Evolutionary conservation across 495 filamentous ascomycete species (phyloP).

Genomic region (Aspergillus bertholletiae): DNA sequence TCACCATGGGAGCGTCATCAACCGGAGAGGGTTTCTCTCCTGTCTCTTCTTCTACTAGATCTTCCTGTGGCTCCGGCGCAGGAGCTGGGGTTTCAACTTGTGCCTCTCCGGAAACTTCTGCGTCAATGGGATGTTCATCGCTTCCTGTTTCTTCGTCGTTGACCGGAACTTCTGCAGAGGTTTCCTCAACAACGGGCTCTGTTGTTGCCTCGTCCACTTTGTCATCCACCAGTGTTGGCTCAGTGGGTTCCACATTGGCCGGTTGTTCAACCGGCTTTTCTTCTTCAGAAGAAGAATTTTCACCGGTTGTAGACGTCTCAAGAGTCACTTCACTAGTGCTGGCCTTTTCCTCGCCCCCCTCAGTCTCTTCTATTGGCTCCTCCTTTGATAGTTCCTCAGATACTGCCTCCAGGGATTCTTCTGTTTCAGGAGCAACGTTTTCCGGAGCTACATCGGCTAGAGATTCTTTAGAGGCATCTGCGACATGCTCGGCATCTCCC

Average conservation of each 20-base stretch:
- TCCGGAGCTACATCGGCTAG: background rate
- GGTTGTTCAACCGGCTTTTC: conserved; percentile 2
- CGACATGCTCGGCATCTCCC: background rate
- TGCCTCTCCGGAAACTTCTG: conserved; percentile 5
- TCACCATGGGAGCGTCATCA: conserved; percentile 6
- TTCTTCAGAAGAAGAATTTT: conserved; percentile 6
- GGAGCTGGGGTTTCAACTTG: conserved; percentile 1
- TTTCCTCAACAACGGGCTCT: conserved; percentile 5
- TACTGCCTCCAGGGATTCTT: background rate
- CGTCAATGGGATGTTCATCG: conserved; percentile 5
- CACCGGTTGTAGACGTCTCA: conserved; percentile 6
- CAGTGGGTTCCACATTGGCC: conserved; percentile 4
- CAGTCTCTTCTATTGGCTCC: conserved; percentile 7
- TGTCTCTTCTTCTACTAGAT: conserved; percentile 6
- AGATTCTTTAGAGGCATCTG: background rate
- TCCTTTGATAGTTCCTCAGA: conserved; percentile 11
- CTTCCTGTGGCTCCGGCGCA: conserved; percentile 10
- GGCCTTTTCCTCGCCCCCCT: conserved; percentile 8
- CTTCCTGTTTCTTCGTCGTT: conserved; percentile 7
- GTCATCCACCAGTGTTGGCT: conserved; percentile 2
- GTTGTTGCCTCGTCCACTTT: background rate
- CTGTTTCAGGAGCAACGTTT: conserved; percentile 10
- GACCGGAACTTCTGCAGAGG: conserved; percentile 7
- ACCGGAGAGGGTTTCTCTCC: conserved; percentile 5
- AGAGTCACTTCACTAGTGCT: background rate